Evolutionary conservation across 257 asterid species (phyloP).

Genomic region (Verbascum thapsus): DNA sequence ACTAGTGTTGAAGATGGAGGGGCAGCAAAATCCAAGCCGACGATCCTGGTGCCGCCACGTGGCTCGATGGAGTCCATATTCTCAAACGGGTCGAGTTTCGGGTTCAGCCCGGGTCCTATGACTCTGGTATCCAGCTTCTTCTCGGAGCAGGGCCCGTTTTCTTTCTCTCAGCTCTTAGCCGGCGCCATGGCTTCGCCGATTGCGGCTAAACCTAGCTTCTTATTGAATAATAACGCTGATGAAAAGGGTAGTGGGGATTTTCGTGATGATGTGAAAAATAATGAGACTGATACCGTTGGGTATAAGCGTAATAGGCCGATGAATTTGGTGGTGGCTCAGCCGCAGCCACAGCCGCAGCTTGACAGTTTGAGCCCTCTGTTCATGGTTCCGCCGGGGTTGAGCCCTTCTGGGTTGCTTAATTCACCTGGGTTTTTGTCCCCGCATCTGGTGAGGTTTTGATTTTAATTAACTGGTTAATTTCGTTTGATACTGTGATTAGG

Average conservation of each 20-base stretch:
- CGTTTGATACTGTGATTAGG: neutral
- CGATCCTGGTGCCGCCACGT: conserved; percentile 60
- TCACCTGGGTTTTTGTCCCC: conserved; percentile 91
- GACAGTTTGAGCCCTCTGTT: conserved; percentile 61
- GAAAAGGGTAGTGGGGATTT: conserved; percentile 11
- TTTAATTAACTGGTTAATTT: neutral
- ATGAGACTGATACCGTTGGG: conserved; percentile 48
- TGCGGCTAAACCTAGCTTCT: conserved; percentile 36
- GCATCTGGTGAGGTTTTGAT: conserved; percentile 57
- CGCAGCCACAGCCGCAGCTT: conserved; percentile 50
- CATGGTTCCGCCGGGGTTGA: conserved; percentile 70
- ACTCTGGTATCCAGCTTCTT: conserved; percentile 59
- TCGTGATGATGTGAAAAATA: conserved; percentile 27
- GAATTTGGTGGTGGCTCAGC: conserved; percentile 70
- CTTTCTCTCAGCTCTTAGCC: conserved; percentile 83
- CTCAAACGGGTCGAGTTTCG: conserved; percentile 41
- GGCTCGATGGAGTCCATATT: conserved; percentile 54
- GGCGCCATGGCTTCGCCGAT: conserved; percentile 91
- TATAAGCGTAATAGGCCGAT: conserved; percentile 73
- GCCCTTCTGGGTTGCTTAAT: conserved; percentile 79
- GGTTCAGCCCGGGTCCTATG: conserved; percentile 76
- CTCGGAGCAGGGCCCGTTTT: conserved; percentile 58
- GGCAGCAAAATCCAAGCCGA: conserved; percentile 44
- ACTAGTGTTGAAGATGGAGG: conserved; percentile 37
- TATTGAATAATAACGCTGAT: neutral